Evolutionary conservation across 176 grass and related monocot species (phyloP).

Genomic region (Carex cristatella): DNA sequence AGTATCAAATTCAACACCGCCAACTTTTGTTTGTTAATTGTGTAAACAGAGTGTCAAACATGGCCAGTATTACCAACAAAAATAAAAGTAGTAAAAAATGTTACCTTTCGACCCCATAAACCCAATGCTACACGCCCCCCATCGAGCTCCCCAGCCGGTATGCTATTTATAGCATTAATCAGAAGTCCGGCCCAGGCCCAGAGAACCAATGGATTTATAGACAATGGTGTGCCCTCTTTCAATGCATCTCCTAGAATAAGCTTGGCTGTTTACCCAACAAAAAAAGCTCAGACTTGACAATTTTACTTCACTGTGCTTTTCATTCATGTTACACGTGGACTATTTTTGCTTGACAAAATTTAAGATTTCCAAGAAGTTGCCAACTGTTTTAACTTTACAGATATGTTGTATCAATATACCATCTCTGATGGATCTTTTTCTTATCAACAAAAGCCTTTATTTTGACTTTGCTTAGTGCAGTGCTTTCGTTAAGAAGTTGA

Average conservation of each 20-base stretch:
- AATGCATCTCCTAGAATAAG: conserved; percentile 80
- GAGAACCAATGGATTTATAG: conserved; percentile 85
- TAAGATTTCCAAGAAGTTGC: background rate
- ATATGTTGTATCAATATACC: background rate
- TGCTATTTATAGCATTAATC: conserved; percentile 89
- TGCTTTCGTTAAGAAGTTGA: background rate
- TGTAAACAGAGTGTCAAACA: background rate
- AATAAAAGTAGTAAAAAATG: background rate
- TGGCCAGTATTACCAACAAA: background rate
- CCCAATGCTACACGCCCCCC: conserved; percentile 68
- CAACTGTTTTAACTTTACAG: background rate
- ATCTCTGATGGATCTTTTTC: background rate
- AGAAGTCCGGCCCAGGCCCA: conserved; percentile 95
- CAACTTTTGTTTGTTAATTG: background rate
- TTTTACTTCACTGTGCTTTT: background rate
- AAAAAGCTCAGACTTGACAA: background rate
- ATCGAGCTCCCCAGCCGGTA: conserved; percentile 88
- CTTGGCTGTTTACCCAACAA: conserved; percentile 58
- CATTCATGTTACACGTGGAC: background rate
- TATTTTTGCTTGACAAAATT: background rate
- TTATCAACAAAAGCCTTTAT: background rate
- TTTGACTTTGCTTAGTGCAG: background rate
- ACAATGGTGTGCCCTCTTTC: conserved; percentile 81
- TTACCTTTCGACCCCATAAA: conserved; percentile 95
- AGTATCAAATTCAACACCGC: background rate